These are phyloP conservation scores for Hirsutella thompsonii DNA, from an alignment of 2,329 filamentous ascomycete species.

Conservation along the genomic window DNA sequence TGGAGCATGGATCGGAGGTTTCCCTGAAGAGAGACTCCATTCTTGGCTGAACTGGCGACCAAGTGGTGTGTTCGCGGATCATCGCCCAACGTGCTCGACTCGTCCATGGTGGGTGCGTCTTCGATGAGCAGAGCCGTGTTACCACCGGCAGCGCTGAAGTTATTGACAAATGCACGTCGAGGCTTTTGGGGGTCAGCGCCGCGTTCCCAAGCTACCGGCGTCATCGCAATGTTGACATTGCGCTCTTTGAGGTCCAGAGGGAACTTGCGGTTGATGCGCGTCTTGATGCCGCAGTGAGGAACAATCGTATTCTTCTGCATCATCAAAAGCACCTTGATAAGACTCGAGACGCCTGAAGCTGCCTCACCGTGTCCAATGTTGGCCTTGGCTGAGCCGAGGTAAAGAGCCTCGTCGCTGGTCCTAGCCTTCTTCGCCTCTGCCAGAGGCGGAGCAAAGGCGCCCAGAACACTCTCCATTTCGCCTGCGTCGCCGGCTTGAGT, in stretches of 20 bases:
- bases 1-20: slow-evolving; percentile 17
- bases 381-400: slow-evolving; percentile 50
- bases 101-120: slow-evolving; percentile 32
- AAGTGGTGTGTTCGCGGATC: slow-evolving; percentile 21
- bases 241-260: slow-evolving; percentile 42
- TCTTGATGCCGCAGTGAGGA: slow-evolving; percentile 56
- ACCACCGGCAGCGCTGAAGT: slow-evolving; percentile 59
- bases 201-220: slow-evolving; percentile 36
- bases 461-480: slow-evolving; percentile 68
- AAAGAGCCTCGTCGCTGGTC: slow-evolving; percentile 34
- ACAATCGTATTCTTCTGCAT: slow-evolving; percentile 46
- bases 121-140: slow-evolving; percentile 57
- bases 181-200: slow-evolving; percentile 22
- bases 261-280: slow-evolving; percentile 45
- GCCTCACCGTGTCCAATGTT: slow-evolving; percentile 55
- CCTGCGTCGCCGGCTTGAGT: slow-evolving; percentile 77
- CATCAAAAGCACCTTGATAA: slow-evolving; percentile 45
- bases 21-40: slow-evolving; percentile 11
- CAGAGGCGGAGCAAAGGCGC: slow-evolving; percentile 45
- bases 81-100: slow-evolving; percentile 19
- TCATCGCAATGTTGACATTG: slow-evolving; percentile 44
- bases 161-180: slow-evolving; percentile 47
- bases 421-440: slow-evolving; percentile 27
- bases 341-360: slow-evolving; percentile 51
- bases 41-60: slow-evolving; percentile 7